These are phyloP conservation scores for Escallonia herrerae DNA, from an alignment of 129 eudicot species.

Conservation along the genomic window DNA sequence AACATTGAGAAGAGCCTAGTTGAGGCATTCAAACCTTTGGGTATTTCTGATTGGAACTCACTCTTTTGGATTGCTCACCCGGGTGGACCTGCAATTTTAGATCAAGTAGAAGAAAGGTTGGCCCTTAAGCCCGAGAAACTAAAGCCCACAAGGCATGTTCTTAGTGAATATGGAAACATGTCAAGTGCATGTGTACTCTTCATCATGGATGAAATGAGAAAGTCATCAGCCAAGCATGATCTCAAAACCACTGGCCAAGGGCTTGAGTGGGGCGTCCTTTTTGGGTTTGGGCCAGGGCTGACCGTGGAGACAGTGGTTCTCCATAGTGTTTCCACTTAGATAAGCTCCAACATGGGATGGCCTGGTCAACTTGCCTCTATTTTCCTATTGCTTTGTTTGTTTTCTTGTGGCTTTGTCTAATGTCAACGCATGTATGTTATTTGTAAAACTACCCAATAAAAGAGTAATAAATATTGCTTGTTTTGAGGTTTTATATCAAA, in stretches of 20 bases:
- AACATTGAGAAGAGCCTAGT: conserved; percentile 16
- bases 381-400: too few relatives aligned
- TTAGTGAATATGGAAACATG: conserved; percentile 29
- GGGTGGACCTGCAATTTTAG: conserved; percentile 25
- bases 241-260: conserved; percentile 19
- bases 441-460: too few relatives aligned
- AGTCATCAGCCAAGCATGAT: conserved; percentile 10
- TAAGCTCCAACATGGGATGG: too few relatives aligned
- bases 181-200: conserved; percentile 30
- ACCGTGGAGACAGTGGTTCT: conserved; percentile 27
- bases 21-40: conserved; percentile 23
- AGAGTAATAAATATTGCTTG: too few relatives aligned
- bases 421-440: too few relatives aligned
- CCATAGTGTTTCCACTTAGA: conserved; percentile 11
- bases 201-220: conserved; percentile 27
- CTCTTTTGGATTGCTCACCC: conserved; percentile 27
- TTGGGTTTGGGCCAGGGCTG: conserved; percentile 34
- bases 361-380: too few relatives aligned
- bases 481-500: too few relatives aligned
- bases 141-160: conserved; percentile 15
- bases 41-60: conserved; percentile 29
- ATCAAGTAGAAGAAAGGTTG: conserved; percentile 17
- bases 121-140: conserved; percentile 20
- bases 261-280: conserved; percentile 27
- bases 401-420: too few relatives aligned